Percentiles rank a stretch among this genome's conserved stretches.
Evolutionary conservation across 2,329 filamentous ascomycete species (phyloP).

Genomic region (Sporothrix globosa): DNA sequence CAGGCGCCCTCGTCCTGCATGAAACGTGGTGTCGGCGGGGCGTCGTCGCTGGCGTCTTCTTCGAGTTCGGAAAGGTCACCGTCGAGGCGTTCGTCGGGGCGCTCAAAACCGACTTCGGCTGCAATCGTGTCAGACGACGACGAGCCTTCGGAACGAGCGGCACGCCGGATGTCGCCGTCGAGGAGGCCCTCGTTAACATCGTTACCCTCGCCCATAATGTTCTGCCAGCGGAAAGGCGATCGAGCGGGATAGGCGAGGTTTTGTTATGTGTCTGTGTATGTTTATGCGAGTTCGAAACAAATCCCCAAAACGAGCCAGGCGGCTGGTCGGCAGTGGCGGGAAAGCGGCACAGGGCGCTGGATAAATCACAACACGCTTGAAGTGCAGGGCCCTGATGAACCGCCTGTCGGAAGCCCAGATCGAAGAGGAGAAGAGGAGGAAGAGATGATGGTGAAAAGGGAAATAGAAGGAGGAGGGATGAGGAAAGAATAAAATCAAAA

Average conservation of each 20-base stretch:
- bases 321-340: not conserved
- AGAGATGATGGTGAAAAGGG: not conserved
- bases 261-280: not conserved
- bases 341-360: slow-evolving; percentile 20
- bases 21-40: slow-evolving; percentile 61
- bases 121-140: slow-evolving; percentile 33
- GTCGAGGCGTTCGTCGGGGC: slow-evolving; percentile 43
- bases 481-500: not conserved
- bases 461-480: not conserved
- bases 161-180: slow-evolving; percentile 17
- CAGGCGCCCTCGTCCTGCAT: slow-evolving; percentile 58
- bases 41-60: slow-evolving; percentile 42
- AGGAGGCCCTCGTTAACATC: slow-evolving; percentile 13
- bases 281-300: slow-evolving; percentile 5
- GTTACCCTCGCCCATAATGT: slow-evolving; percentile 26
- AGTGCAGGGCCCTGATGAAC: not conserved
- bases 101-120: slow-evolving; percentile 1
- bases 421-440: not conserved
- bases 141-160: slow-evolving; percentile 31
- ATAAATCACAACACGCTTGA: not conserved
- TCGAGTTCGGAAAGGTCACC: slow-evolving; percentile 52
- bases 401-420: not conserved
- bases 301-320: not conserved
- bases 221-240: not conserved
- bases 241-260: not conserved